phyloP scores from a whole-genome alignment of 2,329 filamentous ascomycete genomes.

The Chrysosporium queenslandicum region DNA sequence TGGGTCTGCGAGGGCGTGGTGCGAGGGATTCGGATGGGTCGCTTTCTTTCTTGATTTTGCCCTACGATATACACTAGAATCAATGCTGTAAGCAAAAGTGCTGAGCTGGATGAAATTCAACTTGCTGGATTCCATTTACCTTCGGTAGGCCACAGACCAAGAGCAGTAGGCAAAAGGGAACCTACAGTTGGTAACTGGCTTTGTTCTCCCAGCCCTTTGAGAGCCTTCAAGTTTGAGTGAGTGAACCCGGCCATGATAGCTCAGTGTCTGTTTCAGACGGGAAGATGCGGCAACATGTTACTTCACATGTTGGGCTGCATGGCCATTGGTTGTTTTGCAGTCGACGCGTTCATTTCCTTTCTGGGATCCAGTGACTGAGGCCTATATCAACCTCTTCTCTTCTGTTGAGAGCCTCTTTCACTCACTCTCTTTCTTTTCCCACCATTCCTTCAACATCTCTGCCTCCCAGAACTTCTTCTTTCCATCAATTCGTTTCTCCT shows the following conservation, averaged over 20 bases:
- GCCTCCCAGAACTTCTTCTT: not conserved
- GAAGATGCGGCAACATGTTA: not conserved
- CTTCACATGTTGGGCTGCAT: not conserved
- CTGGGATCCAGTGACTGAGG: not conserved
- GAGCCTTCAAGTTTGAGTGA: no score
- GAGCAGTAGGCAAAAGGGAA: not conserved
- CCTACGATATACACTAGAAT: no score
- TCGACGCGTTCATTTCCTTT: not conserved
- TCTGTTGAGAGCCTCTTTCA: not conserved
- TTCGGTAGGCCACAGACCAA: slow-evolving; percentile 1
- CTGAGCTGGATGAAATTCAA: not conserved
- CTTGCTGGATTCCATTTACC: not conserved
- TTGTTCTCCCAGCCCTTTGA: no score
- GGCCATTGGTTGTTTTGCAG: not conserved
- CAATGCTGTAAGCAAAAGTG: not conserved
- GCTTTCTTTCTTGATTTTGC: no score
- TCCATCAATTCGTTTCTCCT: not conserved
- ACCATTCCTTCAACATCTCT: not conserved
- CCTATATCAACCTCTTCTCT: not conserved
- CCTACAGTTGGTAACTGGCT: not conserved
- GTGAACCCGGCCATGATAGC: no score
- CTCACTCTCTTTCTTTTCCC: not conserved
- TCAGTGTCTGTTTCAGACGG: not conserved
- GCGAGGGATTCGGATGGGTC: no score
- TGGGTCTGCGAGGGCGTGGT: no score